phyloP scores from a whole-genome alignment of 2,329 filamentous ascomycete species.

The Hortaea werneckii region DNA sequence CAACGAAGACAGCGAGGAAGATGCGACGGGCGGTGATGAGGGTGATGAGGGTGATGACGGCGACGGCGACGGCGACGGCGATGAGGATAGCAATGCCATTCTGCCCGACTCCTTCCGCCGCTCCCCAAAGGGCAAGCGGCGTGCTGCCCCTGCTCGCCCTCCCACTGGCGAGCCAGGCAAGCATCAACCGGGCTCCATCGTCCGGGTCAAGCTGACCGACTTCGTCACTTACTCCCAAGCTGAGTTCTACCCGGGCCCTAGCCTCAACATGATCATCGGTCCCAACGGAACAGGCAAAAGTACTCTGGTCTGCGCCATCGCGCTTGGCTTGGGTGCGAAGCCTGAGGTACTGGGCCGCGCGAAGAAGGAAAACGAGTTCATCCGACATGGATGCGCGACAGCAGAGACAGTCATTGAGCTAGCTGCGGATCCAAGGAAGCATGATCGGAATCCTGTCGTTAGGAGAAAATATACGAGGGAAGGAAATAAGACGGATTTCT shows the following conservation, averaged over 20 bases:
- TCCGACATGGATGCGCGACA: constrained; percentile 73
- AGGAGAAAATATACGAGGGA: constrained; percentile 68
- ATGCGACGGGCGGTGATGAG: background rate
- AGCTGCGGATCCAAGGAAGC: constrained; percentile 47
- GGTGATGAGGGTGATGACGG: background rate
- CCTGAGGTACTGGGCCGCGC: constrained; percentile 77
- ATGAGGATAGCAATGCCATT: constrained; percentile 8
- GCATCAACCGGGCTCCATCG: constrained; percentile 69
- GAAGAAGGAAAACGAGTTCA: constrained; percentile 75
- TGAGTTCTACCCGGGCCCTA: constrained; percentile 83
- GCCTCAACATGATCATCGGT: constrained; percentile 95
- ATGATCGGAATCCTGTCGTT: constrained; percentile 60
- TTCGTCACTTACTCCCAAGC: constrained; percentile 93
- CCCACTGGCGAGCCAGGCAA: constrained; percentile 3
- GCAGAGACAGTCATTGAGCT: constrained; percentile 88
- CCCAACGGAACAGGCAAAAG: constrained; percentile 99
- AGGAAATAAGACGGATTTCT: constrained; percentile 72
- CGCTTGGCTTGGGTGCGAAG: constrained; percentile 77
- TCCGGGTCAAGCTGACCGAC: constrained; percentile 73
- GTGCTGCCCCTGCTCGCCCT: background rate
- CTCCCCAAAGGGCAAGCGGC: constrained; percentile 12
- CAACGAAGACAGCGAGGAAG: constrained; percentile 1
- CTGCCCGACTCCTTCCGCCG: constrained; percentile 26
- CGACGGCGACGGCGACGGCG: background rate
- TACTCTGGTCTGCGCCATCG: constrained; percentile 93